Evolutionary conservation across 345 rosid species (phyloP).

Genomic region (Linum lewisii): DNA sequence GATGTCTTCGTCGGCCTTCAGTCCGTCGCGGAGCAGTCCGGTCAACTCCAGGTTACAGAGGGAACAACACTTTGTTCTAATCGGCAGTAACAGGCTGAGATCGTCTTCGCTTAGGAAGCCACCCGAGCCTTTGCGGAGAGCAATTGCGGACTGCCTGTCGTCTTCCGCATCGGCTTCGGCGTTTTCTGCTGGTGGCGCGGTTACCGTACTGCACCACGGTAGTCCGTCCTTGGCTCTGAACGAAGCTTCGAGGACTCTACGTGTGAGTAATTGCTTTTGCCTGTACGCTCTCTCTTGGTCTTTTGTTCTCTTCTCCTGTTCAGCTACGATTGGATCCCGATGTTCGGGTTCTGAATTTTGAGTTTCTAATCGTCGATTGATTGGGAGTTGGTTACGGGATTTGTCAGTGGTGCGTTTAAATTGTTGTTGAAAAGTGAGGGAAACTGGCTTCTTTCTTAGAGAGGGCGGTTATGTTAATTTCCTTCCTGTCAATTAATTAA

Average conservation of each 20-base stretch:
- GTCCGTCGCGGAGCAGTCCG: constrained; percentile 56
- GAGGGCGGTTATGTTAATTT: background rate
- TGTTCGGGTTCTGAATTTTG: constrained; percentile 11
- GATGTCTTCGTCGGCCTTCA: constrained; percentile 29
- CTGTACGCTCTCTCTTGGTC: background rate
- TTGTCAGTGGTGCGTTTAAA: background rate
- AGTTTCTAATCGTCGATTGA: background rate
- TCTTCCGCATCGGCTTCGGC: constrained; percentile 38
- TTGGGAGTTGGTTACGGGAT: background rate
- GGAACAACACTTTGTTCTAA: constrained; percentile 19
- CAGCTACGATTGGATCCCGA: constrained; percentile 31
- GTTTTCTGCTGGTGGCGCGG: constrained; percentile 37
- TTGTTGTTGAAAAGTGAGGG: background rate
- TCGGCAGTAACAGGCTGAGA: constrained; percentile 68
- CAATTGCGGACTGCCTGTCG: constrained; percentile 67
- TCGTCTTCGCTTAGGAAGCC: constrained; percentile 74
- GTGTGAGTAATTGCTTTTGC: constrained; percentile 40
- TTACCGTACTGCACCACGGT: constrained; percentile 43
- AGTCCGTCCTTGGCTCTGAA: constrained; percentile 40
- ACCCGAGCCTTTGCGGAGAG: constrained; percentile 93
- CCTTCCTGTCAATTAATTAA: background rate
- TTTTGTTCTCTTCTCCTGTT: background rate
- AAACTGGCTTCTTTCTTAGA: background rate
- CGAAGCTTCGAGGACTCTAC: constrained; percentile 92
- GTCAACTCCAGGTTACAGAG: constrained; percentile 58